These are phyloP conservation scores for Cydonia oblonga DNA, from an alignment of 331 rosid species.

Conservation along the genomic window DNA sequence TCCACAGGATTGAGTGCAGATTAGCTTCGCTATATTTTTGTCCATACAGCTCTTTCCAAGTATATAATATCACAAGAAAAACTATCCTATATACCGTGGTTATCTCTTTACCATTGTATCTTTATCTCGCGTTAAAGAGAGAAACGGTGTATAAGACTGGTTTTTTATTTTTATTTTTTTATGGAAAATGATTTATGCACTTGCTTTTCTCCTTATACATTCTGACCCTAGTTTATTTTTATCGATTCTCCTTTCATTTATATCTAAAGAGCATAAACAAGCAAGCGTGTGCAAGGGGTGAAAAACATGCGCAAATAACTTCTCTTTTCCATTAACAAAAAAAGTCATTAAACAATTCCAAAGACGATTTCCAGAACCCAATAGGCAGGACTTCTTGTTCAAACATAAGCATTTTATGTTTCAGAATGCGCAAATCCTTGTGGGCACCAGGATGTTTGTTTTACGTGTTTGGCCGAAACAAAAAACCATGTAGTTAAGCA, in stretches of 20 bases:
- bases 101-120: background rate
- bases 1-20: too few relatives aligned
- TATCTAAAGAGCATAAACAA: background rate
- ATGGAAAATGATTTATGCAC: too few relatives aligned
- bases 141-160: background rate
- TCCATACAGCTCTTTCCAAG: too few relatives aligned
- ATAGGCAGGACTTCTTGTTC: background rate
- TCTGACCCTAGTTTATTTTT: too few relatives aligned
- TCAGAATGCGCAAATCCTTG: background rate
- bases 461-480: background rate
- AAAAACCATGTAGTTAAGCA: background rate
- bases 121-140: background rate
- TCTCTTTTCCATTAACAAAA: background rate
- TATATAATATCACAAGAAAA: background rate
- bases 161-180: too few relatives aligned
- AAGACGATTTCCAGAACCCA: background rate
- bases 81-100: background rate
- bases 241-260: background rate
- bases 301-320: background rate
- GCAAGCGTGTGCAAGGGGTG: background rate
- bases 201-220: background rate
- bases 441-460: background rate
- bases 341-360: background rate
- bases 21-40: too few relatives aligned
- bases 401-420: background rate